Base-by-base conservation (phyloP, 805 yeast genomes). In the Metschnikowia kofuensis region DNA sequence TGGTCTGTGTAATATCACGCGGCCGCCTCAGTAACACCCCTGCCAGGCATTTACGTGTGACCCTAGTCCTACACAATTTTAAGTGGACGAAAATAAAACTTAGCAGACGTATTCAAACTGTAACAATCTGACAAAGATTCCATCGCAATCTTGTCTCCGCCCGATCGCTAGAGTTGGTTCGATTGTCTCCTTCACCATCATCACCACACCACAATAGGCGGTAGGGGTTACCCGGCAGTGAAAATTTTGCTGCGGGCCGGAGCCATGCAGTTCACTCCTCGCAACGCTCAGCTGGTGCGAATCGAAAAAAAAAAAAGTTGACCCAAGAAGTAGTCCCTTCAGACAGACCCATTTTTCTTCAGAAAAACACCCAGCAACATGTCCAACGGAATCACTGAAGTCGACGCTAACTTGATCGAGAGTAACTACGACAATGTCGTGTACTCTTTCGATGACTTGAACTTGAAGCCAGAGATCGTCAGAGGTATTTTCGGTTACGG, bases 361-460 rank as follows among this genome's bases (percentile, higher is more conserved):
- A 38, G 30, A 6, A 26, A 38, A 35, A 29, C 10, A 35, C 15
- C 27, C 38, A 40, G 16, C 55, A 65, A 49, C 49, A 78, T 78
- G 83, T 70, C 83, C 62, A 88, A 84, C 76, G 87, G 87, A 66
- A 83, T 83, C 66, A 77, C 83, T 57, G 94, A 87, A 72, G 80
- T 87, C 69, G 95, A 87, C 74, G 75, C 89, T 68, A 82, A 82
- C 70, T 81, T 82, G 69, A 90, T 92, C 69, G 92, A 87, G 79
- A 77, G 96, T 77, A 92, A 92, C 86, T 89, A 91, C 84, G 97
- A 91, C 82, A 89, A 90, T 72, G 90, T 89, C 68, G 75, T 74
- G 53, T 67, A 76, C 70, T 67, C 84, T 35, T 87, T 87, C 71
- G 94, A 87, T 58, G 90, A 80, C 56, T 79, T 87, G 74, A 78